Conservation (phyloP, 768 basidiomycete species). For the Leccinum broughii region DNA sequence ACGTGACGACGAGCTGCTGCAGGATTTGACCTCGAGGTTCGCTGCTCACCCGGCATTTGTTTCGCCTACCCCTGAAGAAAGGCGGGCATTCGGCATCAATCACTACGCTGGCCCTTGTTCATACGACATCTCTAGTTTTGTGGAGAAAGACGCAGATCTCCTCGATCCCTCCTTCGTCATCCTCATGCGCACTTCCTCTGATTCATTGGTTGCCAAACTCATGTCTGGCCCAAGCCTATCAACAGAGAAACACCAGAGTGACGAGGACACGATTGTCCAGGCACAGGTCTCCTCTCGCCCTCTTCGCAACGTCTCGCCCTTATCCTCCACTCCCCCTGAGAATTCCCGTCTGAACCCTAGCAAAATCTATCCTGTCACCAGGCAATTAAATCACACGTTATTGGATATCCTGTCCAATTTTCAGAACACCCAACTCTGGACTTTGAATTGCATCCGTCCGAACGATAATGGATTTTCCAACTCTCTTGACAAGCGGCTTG, state of each 20-base stretch:
- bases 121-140: constrained; percentile 50
- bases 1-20: constrained; percentile 50
- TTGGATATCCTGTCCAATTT: constrained; percentile 47
- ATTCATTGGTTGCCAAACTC: constrained; percentile 58
- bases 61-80: constrained; percentile 32
- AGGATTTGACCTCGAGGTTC: constrained; percentile 49
- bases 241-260: constrained; percentile 56
- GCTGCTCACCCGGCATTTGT: constrained; percentile 54
- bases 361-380: constrained; percentile 58
- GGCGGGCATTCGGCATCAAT: constrained; percentile 55
- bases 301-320: constrained; percentile 47
- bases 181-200: constrained; percentile 50
- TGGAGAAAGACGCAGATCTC: constrained; percentile 52
- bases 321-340: constrained; percentile 33
- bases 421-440: constrained; percentile 52
- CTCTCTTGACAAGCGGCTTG: constrained; percentile 62
- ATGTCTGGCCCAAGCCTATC: constrained; percentile 63
- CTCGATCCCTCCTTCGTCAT: constrained; percentile 57
- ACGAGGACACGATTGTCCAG: constrained; percentile 58
- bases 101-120: constrained; percentile 57
- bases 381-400: constrained; percentile 57
- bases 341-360: constrained; percentile 46
- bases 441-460: constrained; percentile 59
- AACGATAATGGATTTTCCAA: constrained; percentile 65
- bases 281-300: constrained; percentile 63